Evolutionary conservation across 2,329 filamentous ascomycete genomes (phyloP), one percentile per base, ranked within the genome.

Genomic region (Clonostachys sp.): DNA sequence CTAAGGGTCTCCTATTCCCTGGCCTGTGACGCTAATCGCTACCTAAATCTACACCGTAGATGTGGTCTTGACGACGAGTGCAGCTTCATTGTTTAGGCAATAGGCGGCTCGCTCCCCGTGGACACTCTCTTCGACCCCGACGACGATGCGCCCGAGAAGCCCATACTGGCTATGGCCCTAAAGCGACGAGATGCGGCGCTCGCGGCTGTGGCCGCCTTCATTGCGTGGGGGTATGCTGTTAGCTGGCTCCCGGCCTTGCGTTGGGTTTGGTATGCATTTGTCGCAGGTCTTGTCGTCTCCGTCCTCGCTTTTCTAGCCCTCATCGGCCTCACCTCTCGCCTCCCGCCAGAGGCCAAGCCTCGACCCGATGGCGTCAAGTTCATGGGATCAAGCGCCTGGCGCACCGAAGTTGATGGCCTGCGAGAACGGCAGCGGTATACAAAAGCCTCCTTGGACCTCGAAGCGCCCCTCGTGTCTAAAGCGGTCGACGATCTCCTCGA

Each of bases 181-280:
- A 81, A 82, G 75, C 81, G 82, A 72, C 83, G 81, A 77, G 79
- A 91, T 79, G 77, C 84, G 66, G 76, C 82, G 64, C 66, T 87
- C 67, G 83, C 83, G 65, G 79, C 77, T 65, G 66, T 86, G 64
- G 83, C 78, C 66, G 79, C 76, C 65, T 89, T 96, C 68, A 74
- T 96, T 64, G 86, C 89, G 63, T 97, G 92, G 92, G 88, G 89
- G 52, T 86, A 91, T 65, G 79, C 86, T 50, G 85, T 89, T 56
- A 84, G 87, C 71, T 95, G 87, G 84, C 75, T 91, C 58, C 91
- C 92, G 33, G 72, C 83, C 50, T 74, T 97, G 55, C 89, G 90
- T 65, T 95, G 88, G 78, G 77, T 89, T 40, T 89, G 87, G 58
- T 88, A 95, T 67, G 89, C 91, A 57, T 90, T 97, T 64, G 72